These are phyloP conservation scores for Pugionium dolabratum DNA, from an alignment of 345 rosid species.

Conservation along the genomic window DNA sequence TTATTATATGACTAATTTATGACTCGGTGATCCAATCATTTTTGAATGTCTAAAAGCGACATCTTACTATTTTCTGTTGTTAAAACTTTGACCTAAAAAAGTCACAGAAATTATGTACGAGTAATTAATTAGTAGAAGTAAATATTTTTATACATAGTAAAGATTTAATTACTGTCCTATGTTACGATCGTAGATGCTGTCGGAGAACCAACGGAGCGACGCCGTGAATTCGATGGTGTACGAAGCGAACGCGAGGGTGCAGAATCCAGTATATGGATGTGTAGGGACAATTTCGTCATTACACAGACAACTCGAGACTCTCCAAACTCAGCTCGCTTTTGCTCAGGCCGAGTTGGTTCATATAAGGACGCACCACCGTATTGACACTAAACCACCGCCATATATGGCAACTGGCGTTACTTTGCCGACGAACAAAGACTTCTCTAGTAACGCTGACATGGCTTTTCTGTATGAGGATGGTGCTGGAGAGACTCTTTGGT, in stretches of 20 bases:
- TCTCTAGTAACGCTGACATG: constrained; percentile 21
- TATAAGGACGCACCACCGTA: constrained; percentile 43
- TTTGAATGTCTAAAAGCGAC: constrained; percentile 22
- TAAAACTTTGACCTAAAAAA: neutral
- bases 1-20: constrained; percentile 18
- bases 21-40: constrained; percentile 12
- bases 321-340: constrained; percentile 74
- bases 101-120: no score
- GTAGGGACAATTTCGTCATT: constrained; percentile 81
- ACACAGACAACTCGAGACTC: constrained; percentile 72
- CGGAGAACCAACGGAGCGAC: constrained; percentile 68
- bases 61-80: constrained; percentile 22
- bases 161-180: no score
- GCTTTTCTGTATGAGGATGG: constrained; percentile 28
- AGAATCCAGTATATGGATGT: constrained; percentile 90
- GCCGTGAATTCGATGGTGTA: constrained; percentile 97
- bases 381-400: constrained; percentile 28
- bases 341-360: constrained; percentile 84
- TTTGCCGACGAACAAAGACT: constrained; percentile 28
- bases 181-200: constrained; percentile 49
- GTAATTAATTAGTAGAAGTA: no score
- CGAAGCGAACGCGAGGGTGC: constrained; percentile 85
- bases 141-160: no score
- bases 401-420: constrained; percentile 18
- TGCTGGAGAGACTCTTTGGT: constrained; percentile 37